phyloP scores from a whole-genome alignment of 805 yeast species.

The Starmerella bacillaris region DNA sequence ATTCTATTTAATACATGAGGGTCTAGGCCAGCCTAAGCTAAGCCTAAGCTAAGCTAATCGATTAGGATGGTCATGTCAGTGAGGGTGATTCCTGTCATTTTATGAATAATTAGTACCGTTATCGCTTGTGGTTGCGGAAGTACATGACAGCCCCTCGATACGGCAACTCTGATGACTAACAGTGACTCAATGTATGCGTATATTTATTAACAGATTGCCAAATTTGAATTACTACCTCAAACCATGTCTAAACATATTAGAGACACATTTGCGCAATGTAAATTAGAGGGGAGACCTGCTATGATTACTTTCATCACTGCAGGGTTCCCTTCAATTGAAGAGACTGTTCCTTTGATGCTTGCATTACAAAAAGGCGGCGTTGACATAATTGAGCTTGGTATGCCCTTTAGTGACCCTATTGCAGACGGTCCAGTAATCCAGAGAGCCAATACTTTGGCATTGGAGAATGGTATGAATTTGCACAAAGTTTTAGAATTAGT shows the following conservation, averaged over 20 bases:
- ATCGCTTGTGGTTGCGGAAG: too few species aligned
- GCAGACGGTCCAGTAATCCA: slow-evolving; percentile 98
- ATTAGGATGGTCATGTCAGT: too few species aligned
- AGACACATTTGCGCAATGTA: slow-evolving; percentile 44
- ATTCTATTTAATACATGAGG: too few species aligned
- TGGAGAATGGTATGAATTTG: slow-evolving; percentile 67
- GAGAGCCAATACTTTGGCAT: slow-evolving; percentile 57
- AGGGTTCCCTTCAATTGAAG: slow-evolving; percentile 77
- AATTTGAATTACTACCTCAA: too few species aligned
- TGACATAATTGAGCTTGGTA: slow-evolving; percentile 83
- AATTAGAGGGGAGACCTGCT: slow-evolving; percentile 58
- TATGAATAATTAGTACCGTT: too few species aligned
- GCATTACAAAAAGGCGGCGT: slow-evolving; percentile 92
- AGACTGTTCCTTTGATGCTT: slow-evolving; percentile 67
- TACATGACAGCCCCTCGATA: too few species aligned
- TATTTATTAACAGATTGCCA: too few species aligned
- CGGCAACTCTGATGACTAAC: too few species aligned
- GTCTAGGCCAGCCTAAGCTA: too few species aligned
- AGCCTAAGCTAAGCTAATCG: too few species aligned
- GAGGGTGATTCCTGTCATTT: too few species aligned
- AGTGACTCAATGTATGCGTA: not conserved
- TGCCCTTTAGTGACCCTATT: slow-evolving; percentile 95
- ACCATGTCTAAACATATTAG: slow-evolving; percentile 36
- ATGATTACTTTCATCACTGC: slow-evolving; percentile 86
- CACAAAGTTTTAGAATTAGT: slow-evolving; percentile 52